A percentile compares a stretch with the other conserved stretches of the same genome.
These are phyloP conservation scores for Abrus precatorius DNA, from an alignment of 306 rosid species.

Conservation along the genomic window DNA sequence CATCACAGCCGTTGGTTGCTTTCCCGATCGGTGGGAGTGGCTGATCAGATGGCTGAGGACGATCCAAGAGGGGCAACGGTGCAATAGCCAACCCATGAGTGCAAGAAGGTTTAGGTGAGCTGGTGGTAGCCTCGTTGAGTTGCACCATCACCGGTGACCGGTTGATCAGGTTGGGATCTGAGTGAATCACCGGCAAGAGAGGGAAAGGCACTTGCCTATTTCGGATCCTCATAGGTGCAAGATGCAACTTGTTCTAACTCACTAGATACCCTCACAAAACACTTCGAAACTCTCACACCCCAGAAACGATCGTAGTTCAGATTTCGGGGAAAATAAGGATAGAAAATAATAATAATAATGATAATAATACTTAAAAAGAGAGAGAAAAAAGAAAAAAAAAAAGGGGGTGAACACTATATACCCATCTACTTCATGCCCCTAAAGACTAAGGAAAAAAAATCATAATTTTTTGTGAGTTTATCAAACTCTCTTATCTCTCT, in stretches of 20 bases:
- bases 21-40: conserved; percentile 54
- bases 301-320: conserved; percentile 50
- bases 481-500: background rate
- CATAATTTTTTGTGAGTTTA: conserved; percentile 27
- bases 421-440: conserved; percentile 33
- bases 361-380: background rate
- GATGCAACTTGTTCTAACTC: conserved; percentile 6
- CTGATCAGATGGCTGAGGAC: conserved; percentile 61
- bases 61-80: conserved; percentile 40
- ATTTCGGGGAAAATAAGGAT: conserved; percentile 45
- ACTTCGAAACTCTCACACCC: conserved; percentile 34
- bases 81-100: conserved; percentile 19
- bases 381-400: background rate
- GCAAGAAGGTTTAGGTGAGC: conserved; percentile 47
- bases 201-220: conserved; percentile 70
- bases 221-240: conserved; percentile 85
- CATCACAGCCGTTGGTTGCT: conserved; percentile 48
- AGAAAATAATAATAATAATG: background rate
- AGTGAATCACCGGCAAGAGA: conserved; percentile 61
- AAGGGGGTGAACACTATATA: conserved; percentile 31
- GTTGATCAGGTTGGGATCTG: conserved; percentile 82
- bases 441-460: conserved; percentile 30
- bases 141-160: conserved; percentile 76
- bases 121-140: conserved; percentile 43
- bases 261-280: conserved; percentile 26